Evolutionary conservation across 164 flowering plant genomes (phyloP), one percentile per base, ranked within the genome.

Genomic region (Macadamia integrifolia): DNA sequence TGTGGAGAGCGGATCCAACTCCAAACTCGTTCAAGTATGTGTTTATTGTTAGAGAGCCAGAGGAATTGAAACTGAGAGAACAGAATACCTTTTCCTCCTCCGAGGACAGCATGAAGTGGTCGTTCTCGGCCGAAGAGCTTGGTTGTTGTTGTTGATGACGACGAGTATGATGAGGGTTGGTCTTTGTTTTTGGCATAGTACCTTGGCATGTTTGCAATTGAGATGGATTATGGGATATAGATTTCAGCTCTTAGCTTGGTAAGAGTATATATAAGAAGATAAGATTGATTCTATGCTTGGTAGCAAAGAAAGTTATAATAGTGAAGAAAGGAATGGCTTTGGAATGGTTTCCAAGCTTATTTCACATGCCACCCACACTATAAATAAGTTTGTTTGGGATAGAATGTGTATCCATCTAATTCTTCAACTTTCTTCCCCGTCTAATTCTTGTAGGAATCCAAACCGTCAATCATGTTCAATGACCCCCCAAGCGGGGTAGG

Each of bases 61-160:
- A 58, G 28, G 13, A 10, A 32, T 23, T 23, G 23, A 23, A 23
- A 23, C 23, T 23, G 23, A 23, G 23, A 35, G 40, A 5, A 35
- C 0, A 35, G 42, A 23, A 35, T 80, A 87, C 92, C 85, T 85
- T 64, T 72, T 72, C 86, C 88, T 61, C 86, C 87, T 40, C 92
- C 92, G 9, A 85, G 69, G 64, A 78, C 66, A 6, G 70, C 69
- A 70, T 79, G 83, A 1, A 84, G 64, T 0, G 89, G 64, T 68
- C 84, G 80, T 70, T 74, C 32, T 53, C 84, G 84, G 1, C 79
- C 78, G 18, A 87, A 84, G 6, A 81, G 77, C 72, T 66, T 80
- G 3, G 18, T n/a, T 9, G 61, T 35, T 5, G 75, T 1, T 23
- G 23, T 23, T 23, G 23, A 0, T 23, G 23, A 23, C 0, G 23